phyloP scores from a whole-genome alignment of 2,329 filamentous ascomycete genomes.

The Aurifilum marmelostoma region DNA sequence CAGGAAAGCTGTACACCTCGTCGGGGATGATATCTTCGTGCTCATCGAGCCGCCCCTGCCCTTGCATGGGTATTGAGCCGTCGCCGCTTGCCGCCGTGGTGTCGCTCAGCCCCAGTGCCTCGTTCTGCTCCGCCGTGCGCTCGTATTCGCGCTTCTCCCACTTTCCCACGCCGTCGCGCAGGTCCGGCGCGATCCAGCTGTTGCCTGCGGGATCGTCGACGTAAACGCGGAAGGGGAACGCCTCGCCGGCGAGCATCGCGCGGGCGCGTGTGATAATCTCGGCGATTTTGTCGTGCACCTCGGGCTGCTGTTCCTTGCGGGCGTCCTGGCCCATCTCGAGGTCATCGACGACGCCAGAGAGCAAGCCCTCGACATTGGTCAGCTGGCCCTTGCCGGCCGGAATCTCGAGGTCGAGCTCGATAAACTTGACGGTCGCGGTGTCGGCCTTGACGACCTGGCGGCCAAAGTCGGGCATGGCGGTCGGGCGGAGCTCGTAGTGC shows the following conservation, averaged over 20 bases:
- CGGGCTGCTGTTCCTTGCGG: constrained; percentile 76
- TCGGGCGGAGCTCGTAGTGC: constrained; percentile 81
- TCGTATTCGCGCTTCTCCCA: constrained; percentile 85
- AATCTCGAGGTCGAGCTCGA: constrained; percentile 91
- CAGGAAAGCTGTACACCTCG: constrained; percentile 90
- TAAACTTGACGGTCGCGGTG: constrained; percentile 80
- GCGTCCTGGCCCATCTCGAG: constrained; percentile 81
- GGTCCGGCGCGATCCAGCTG: constrained; percentile 91
- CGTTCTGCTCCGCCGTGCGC: constrained; percentile 85
- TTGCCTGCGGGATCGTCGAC: constrained; percentile 94
- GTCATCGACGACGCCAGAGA: constrained; percentile 78
- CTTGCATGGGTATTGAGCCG: constrained; percentile 54
- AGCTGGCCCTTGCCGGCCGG: constrained; percentile 88
- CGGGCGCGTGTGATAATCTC: constrained; percentile 74
- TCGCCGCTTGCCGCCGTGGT: constrained; percentile 53
- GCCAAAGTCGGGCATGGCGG: constrained; percentile 72
- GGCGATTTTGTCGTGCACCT: constrained; percentile 77
- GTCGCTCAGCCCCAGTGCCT: constrained; percentile 74
- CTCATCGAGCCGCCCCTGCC: constrained; percentile 43
- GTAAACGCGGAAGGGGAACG: constrained; percentile 85
- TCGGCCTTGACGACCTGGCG: constrained; percentile 94
- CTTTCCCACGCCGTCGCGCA: constrained; percentile 79
- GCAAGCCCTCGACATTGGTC: constrained; percentile 88
- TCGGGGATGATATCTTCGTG: constrained; percentile 88
- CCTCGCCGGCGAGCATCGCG: constrained; percentile 75